Base-by-base conservation (phyloP, 129 eudicot genomes). In the Dittrichia graveolens region DNA sequence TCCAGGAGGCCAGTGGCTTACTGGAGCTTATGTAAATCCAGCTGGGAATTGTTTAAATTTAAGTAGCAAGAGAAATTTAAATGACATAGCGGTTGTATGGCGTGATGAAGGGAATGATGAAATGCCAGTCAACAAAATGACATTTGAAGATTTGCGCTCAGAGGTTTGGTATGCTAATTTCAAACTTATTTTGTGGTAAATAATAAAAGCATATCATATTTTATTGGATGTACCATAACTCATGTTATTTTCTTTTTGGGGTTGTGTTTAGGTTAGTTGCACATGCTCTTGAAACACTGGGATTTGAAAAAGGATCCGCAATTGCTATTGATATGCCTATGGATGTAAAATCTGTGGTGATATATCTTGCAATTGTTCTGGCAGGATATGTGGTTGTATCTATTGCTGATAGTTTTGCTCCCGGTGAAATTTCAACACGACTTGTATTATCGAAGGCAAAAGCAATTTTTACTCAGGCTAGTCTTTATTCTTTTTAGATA, bases 241-340 rank as follows among this genome's bases (percentile, higher is more conserved):
- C 16, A 67, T 74, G 42, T 67, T 54, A 56, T 64, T 56, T 63
- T 72, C n/a, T 8, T 67, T 39, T 61, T 75, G 59, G 55, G 61
- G 55, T 48, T 54, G 13, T 62, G 61, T 79, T 44, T 72, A 93
- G 98, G 95, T 75, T 78, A 72, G 92, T 85, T 55, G 95, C 96
- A 15, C 81, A 87, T 82, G 92, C 95, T 12, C 87, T 93, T 75
- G 89, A 78, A 54, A 83, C 88, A 16, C 76, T 89, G 70, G 85
- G 83, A 46, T 65, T 89, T 65, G 86, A 80, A 49, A 85, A 79
- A 69, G 96, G 98, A 75, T 87, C 95, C 75, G 90, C 98, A 50
- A 84, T 93, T 75, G 98, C 98, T 45, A 93, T 93, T 42, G 95
- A 89, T 80, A 93, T 93, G 98, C 98, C 98, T 11, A 93, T 93